Base-by-base conservation (phyloP, 306 rosid species). In the Dryas alaskensis region DNA sequence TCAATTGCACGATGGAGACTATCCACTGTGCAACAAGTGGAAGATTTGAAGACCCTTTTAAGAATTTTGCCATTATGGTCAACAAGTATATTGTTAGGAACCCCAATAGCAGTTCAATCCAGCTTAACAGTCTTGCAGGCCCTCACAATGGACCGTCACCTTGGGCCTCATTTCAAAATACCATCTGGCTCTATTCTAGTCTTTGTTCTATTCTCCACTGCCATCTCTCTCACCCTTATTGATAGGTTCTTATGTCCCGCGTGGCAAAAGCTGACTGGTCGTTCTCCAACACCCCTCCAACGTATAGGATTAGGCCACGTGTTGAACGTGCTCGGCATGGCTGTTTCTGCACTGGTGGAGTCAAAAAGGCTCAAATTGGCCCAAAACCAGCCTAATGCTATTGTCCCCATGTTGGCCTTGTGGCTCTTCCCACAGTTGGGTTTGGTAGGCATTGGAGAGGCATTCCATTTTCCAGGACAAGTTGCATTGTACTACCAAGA, bases 391-490 rank as follows among this genome's bases (percentile, higher is more conserved):
- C 11, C 71, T 5, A 43, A 58, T 10, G 31, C 65, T n/a, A 14
- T 5, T 7, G 76, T 54, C 53, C 59, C 79, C 6, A 83, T 87
- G 84, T 80, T 64, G 0, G 70, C 65, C 3, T 54, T 87, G 0
- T 91, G 97, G 97, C 79, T 87, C 43, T 78, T 83, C 66, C 92
- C 89, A 54, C 92, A 89, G 11, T 45, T 87, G 55, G 83, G 64
- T 62, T 39, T 87, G 57, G 85, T 80, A 60, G 91, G 97, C 0
- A 27, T 86, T 13, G 95, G 95, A 59, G 95, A 86, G 79, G 88
- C 92, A 4, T 91, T 91, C 65, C 92, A 89, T 62, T 84, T 87
- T 64, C 94, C 89, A 0, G 92, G 79, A 47, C 92, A 87, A 73
- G 88, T 87, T 71, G 60, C 85, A 37, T 78, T 91, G 25, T 91